phyloP scores from a whole-genome alignment of 2,329 filamentous ascomycete species.

The Aspergillus versicolor region DNA sequence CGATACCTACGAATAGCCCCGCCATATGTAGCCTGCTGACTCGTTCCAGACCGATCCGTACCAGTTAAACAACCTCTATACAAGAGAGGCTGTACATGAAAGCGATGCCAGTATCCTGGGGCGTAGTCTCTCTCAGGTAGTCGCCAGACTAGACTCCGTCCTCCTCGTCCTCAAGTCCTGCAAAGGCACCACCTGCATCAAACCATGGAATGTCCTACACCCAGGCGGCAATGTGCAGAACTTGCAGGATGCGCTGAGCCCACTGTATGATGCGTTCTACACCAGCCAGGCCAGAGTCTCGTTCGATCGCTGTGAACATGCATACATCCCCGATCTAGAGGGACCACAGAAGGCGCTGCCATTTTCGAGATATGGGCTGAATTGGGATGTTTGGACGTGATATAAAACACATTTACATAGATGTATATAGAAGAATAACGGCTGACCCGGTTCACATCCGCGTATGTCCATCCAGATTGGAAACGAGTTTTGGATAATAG shows the following conservation, averaged over 20 bases:
- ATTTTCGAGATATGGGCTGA: constrained; percentile 16
- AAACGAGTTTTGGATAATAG: too few species aligned
- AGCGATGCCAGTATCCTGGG: background rate
- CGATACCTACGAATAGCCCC: background rate
- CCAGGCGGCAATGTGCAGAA: constrained; percentile 28
- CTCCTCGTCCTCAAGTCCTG: constrained; percentile 43
- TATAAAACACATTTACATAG: background rate
- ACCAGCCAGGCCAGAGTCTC: constrained; percentile 30
- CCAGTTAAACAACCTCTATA: constrained; percentile 37
- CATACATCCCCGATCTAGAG: constrained; percentile 38
- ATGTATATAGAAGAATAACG: too few species aligned
- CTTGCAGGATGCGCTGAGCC: constrained; percentile 32
- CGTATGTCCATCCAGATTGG: too few species aligned
- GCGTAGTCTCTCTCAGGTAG: constrained; percentile 1
- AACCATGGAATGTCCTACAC: constrained; percentile 40
- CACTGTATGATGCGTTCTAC: constrained; percentile 36
- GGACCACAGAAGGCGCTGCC: constrained; percentile 28
- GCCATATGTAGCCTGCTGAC: background rate
- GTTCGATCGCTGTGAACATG: constrained; percentile 36
- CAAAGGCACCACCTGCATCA: constrained; percentile 33
- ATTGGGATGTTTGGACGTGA: constrained; percentile 17
- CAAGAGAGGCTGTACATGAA: background rate
- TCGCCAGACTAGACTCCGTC: constrained; percentile 35
- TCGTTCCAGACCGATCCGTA: constrained; percentile 33
- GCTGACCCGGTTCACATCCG: too few species aligned